Evolutionary conservation across 225 moss, liverwort and hornwort species (phyloP).

Genomic region (Polytrichum commune): DNA sequence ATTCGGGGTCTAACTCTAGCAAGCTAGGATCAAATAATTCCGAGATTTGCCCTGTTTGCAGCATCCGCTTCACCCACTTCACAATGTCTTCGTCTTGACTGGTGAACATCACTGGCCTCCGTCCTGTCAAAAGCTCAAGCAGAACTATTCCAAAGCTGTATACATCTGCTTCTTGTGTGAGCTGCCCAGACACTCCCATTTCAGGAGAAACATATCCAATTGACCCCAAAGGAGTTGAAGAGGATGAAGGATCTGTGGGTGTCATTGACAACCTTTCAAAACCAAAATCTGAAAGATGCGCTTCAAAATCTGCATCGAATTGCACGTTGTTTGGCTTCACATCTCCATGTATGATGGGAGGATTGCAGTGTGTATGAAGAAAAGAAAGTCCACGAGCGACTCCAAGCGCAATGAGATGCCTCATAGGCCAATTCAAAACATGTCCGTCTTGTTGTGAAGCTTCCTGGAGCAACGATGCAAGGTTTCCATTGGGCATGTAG

Average conservation of each 20-base stretch:
- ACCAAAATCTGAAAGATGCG: conserved; percentile 81
- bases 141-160: conserved; percentile 80
- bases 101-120: conserved; percentile 66
- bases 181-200: conserved; percentile 52
- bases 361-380: conserved; percentile 69
- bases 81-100: conserved; percentile 74
- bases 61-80: conserved; percentile 82
- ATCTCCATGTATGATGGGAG: conserved; percentile 79
- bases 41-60: conserved; percentile 70
- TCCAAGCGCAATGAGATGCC: conserved; percentile 76
- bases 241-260: conserved; percentile 51
- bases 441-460: conserved; percentile 78
- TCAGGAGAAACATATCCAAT: conserved; percentile 76
- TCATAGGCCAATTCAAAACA: conserved; percentile 83
- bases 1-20: conserved; percentile 73
- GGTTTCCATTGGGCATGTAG: conserved; percentile 82
- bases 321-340: conserved; percentile 82
- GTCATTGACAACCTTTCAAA: conserved; percentile 43
- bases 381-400: conserved; percentile 72
- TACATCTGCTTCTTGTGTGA: conserved; percentile 66
- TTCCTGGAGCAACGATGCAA: conserved; percentile 75
- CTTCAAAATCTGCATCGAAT: conserved; percentile 86
- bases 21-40: conserved; percentile 80
- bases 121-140: conserved; percentile 74
- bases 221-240: conserved; percentile 52